phyloP scores from a whole-genome alignment of 192 early-diverging fungal genomes.

The Backusella westeae region DNA sequence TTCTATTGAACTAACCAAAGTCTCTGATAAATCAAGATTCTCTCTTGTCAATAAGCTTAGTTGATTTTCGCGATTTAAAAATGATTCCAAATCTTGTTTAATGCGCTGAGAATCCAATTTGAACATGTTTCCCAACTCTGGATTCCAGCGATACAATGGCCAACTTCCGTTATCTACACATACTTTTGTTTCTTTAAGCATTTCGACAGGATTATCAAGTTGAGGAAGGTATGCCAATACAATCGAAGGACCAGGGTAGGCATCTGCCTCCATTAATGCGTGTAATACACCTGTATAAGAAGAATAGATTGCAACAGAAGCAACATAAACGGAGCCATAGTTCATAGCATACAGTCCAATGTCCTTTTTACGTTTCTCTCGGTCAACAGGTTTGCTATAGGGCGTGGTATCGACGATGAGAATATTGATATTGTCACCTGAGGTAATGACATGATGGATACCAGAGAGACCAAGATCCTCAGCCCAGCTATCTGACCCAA shows the following conservation, averaged over 20 bases:
- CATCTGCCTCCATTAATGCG: slow-evolving; percentile 86
- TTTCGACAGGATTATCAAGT: slow-evolving; percentile 60
- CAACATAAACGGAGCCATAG: slow-evolving; percentile 87
- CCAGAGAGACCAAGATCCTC: slow-evolving; percentile 85
- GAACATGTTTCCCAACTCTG: slow-evolving; percentile 57
- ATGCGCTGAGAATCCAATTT: slow-evolving; percentile 70
- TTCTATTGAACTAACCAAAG: slow-evolving; percentile 63
- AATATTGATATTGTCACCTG: slow-evolving; percentile 83
- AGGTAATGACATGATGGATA: slow-evolving; percentile 87
- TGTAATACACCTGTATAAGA: slow-evolving; percentile 86
- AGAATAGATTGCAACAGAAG: slow-evolving; percentile 82
- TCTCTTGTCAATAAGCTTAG: slow-evolving; percentile 69
- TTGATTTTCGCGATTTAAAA: slow-evolving; percentile 81
- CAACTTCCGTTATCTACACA: slow-evolving; percentile 88
- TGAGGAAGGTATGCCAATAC: slow-evolving; percentile 85
- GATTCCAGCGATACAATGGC: slow-evolving; percentile 96
- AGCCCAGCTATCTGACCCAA: slow-evolving; percentile 84
- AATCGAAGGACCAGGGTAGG: slow-evolving; percentile 82
- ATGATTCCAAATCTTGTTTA: slow-evolving; percentile 71
- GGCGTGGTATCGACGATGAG: slow-evolving; percentile 84
- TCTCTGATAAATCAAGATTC: slow-evolving; percentile 51
- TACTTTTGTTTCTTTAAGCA: slow-evolving; percentile 84
- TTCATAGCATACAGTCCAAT: slow-evolving; percentile 94
- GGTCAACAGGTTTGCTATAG: slow-evolving; percentile 57
- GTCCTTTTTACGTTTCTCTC: slow-evolving; percentile 83